A percentile compares a stretch with the other conserved stretches of the same genome.
Evolutionary conservation across 164 flowering plant species (phyloP).

Genomic region (Euptelea pleiosperma): DNA sequence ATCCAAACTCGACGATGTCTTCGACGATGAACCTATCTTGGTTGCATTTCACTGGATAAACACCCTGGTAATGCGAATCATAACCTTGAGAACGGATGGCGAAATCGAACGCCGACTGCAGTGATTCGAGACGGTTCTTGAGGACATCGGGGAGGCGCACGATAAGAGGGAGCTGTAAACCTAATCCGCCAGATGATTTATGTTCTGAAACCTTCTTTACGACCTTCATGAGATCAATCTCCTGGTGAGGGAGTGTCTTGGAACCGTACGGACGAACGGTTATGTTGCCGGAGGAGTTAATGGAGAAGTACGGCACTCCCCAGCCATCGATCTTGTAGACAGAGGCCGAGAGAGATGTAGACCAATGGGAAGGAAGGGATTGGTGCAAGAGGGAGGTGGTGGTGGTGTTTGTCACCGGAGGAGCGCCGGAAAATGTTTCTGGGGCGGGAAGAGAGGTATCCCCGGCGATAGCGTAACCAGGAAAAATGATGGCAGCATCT

Average conservation of each 20-base stretch:
- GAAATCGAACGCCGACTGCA: slow-evolving; percentile 71
- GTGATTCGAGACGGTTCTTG: slow-evolving; percentile 69
- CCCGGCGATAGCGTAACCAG: slow-evolving; percentile 60
- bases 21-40: slow-evolving; percentile 92
- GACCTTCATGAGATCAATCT: slow-evolving; percentile 82
- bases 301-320: slow-evolving; percentile 93
- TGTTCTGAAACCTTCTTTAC: slow-evolving; percentile 80
- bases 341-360: slow-evolving; percentile 62
- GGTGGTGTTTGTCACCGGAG: slow-evolving; percentile 26
- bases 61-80: slow-evolving; percentile 89
- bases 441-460: slow-evolving; percentile 57
- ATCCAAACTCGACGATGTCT: slow-evolving; percentile 82
- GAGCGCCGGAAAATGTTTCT: slow-evolving; percentile 32
- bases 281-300: slow-evolving; percentile 74
- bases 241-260: slow-evolving; percentile 71
- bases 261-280: slow-evolving; percentile 65
- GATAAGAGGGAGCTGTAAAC: slow-evolving; percentile 73
- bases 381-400: slow-evolving; percentile 14
- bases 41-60: slow-evolving; percentile 94
- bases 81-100: slow-evolving; percentile 65
- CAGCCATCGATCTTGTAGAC: slow-evolving; percentile 72
- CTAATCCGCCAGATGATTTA: slow-evolving; percentile 66
- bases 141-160: slow-evolving; percentile 87
- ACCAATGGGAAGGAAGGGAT: slow-evolving; percentile 44
- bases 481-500: slow-evolving; percentile 55